Conservation (phyloP, 768 basidiomycete genomes). For the Lactarius sanguifluus region DNA sequence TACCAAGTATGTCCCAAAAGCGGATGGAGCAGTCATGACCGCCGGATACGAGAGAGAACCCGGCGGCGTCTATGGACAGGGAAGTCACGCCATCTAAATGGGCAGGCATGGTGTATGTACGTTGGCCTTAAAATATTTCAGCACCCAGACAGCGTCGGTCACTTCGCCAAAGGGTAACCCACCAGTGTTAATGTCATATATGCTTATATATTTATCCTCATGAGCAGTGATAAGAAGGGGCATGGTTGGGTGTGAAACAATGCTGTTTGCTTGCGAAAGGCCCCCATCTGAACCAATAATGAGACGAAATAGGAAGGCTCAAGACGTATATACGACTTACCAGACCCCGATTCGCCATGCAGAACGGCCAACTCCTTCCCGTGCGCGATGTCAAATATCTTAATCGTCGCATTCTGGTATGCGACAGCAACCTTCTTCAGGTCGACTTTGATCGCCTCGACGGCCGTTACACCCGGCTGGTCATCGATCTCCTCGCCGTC, state of each 20-base stretch:
- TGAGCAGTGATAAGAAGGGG: slow-evolving; percentile 85
- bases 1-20: slow-evolving; percentile 89
- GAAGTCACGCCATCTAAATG: slow-evolving; percentile 93
- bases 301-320: background rate
- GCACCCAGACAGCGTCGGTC: background rate
- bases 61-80: slow-evolving; percentile 82
- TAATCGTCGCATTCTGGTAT: slow-evolving; percentile 84
- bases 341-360: slow-evolving; percentile 34
- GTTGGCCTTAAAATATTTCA: slow-evolving; percentile 55
- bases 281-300: slow-evolving; percentile 57
- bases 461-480: slow-evolving; percentile 67
- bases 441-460: slow-evolving; percentile 81
- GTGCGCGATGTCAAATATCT: slow-evolving; percentile 87
- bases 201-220: slow-evolving; percentile 90
- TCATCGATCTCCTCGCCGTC: slow-evolving; percentile 45
- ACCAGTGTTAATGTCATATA: slow-evolving; percentile 87
- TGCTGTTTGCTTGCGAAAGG: slow-evolving; percentile 79
- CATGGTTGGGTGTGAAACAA: slow-evolving; percentile 89
- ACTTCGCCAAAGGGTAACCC: slow-evolving; percentile 32
- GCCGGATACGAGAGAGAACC: slow-evolving; percentile 84
- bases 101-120: slow-evolving; percentile 85
- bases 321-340: slow-evolving; percentile 7
- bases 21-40: slow-evolving; percentile 93
- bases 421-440: slow-evolving; percentile 87
- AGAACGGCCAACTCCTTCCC: slow-evolving; percentile 72